Base-by-base conservation (phyloP, 2,329 filamentous ascomycete genomes). In the Talaromyces marneffei region DNA sequence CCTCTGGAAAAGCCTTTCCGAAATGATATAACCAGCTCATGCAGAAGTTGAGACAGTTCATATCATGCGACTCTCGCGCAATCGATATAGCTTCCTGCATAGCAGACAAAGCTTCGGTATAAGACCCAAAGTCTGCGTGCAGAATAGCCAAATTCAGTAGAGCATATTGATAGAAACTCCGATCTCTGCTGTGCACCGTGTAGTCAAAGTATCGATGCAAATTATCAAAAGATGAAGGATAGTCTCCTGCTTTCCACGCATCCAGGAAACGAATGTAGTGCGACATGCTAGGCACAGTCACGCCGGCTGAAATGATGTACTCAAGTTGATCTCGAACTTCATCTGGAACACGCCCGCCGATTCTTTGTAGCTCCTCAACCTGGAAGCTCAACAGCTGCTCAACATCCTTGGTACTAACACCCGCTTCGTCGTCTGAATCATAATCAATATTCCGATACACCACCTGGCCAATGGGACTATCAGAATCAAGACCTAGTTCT, bases 161-260 rank as follows among this genome's bases (percentile, higher is more conserved):
- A 0, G 94, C 94, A 71, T 97, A 96, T 71, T 97, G 94, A 70
- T 99, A 97, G 68, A 92, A 92, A 4, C 89, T 84, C 25, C 90
- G 87, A 68, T 96, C 90, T 63, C 87, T 81, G 66, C 87, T 89
- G 69, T 94, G 89, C 85, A 95, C 92, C 1, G 92, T 94, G 74
- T 96, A 97, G 74, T 99, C 94, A 69, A 97, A 99, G 74, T 97
- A 99, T 57, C 91, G 87, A 73, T 97, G 92, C 20, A 99, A 81
- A 66, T 88, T 88, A 69, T 99, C 93, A 71, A 97, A 94, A 0
- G 94, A 89, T 0, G 90, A 91, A 12, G 90, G 87, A 69, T 93
- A 95, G 74, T 97, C 92, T 4, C 93, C 93, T 3, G 91, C 87
- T 72, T 89, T 85, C 93, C 92, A 97, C 0, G 92, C 86, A 73